phyloP scores from a whole-genome alignment of 1,139 yeast species.

The Suhomyces kunorum region DNA sequence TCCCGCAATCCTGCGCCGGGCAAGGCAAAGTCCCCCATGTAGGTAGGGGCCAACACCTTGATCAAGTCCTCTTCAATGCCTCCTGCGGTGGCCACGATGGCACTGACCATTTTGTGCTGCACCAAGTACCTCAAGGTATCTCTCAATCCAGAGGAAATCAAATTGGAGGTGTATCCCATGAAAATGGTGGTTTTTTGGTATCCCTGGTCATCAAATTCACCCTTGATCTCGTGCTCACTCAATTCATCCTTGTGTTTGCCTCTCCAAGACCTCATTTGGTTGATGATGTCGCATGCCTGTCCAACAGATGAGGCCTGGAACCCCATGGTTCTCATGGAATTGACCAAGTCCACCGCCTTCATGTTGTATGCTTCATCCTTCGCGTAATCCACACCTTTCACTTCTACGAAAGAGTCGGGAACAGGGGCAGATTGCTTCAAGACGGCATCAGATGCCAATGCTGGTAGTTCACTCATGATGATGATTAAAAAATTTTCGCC shows the following conservation, averaged over 20 bases:
- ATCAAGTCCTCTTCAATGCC: slow-evolving; percentile 97
- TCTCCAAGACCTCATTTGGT: slow-evolving; percentile 90
- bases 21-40: slow-evolving; percentile 83
- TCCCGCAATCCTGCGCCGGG: slow-evolving; percentile 84
- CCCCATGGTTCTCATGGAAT: slow-evolving; percentile 93
- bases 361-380: slow-evolving; percentile 65
- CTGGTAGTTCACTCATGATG: slow-evolving; percentile 47
- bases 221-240: slow-evolving; percentile 69
- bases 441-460: slow-evolving; percentile 82
- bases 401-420: slow-evolving; percentile 74
- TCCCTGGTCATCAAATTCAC: slow-evolving; percentile 78
- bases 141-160: slow-evolving; percentile 91
- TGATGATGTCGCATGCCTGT: slow-evolving; percentile 85
- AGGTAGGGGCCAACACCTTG: slow-evolving; percentile 94
- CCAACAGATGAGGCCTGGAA: slow-evolving; percentile 90
- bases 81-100: slow-evolving; percentile 94
- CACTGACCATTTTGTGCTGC: slow-evolving; percentile 91
- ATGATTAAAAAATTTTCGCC: slow-evolving; percentile 8
- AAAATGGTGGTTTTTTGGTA: slow-evolving; percentile 86
- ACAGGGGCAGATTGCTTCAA: slow-evolving; percentile 84
- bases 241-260: slow-evolving; percentile 69
- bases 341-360: slow-evolving; percentile 74
- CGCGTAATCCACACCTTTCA: slow-evolving; percentile 86
- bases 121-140: slow-evolving; percentile 87
- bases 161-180: slow-evolving; percentile 95